Evolutionary conservation across 345 rosid species (phyloP), one percentile per base, ranked within the genome.

Genomic region (Adansonia digitata): DNA sequence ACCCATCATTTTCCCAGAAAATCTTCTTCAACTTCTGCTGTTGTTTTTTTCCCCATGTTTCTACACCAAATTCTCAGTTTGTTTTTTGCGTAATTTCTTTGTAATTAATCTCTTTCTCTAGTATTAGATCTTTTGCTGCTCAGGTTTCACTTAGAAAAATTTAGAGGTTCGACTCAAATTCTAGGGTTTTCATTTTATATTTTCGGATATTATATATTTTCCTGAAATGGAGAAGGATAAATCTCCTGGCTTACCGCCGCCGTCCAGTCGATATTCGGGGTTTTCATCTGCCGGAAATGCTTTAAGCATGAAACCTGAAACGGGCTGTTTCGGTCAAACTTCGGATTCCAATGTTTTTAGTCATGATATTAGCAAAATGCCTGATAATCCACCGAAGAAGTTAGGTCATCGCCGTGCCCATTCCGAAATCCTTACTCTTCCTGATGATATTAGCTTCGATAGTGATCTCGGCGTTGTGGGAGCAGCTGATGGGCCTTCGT

Each of bases 381-480:
- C 90, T 0, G 99, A 93, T 81, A 86, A 90, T 49, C 98, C 98
- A 15, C 88, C 87, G 0, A 93, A 84, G 96, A 89, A 89, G 59
- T 46, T 85, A 40, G 97, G 99, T 20, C 99, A 95, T 15, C 94
- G 99, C 24, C 89, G 99, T 35, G 94, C 97, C 55, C 98, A 95
- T 78, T 95, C 99, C 0, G 99, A 95, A 69, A 93, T 95, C 75
- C 94, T 95, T 22, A 91, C 89, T 46, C 92, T 90, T 14, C 97
- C 99, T 34, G 97, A 93, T 76, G 98, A 93, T 82, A 85, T 95
- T 51, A 89, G 92, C 84, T 90, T 95, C 59, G 93, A 93, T 75
- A 85, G 93, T 82, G 99, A 93, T 80, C 94, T 93, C 49, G 93
- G 99, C 9, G 91, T 89, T n/a, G 94, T 91, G 57, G 96, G 92